phyloP scores from a whole-genome alignment of 2,329 filamentous ascomycete species.

The Nectriaceae sp. region DNA sequence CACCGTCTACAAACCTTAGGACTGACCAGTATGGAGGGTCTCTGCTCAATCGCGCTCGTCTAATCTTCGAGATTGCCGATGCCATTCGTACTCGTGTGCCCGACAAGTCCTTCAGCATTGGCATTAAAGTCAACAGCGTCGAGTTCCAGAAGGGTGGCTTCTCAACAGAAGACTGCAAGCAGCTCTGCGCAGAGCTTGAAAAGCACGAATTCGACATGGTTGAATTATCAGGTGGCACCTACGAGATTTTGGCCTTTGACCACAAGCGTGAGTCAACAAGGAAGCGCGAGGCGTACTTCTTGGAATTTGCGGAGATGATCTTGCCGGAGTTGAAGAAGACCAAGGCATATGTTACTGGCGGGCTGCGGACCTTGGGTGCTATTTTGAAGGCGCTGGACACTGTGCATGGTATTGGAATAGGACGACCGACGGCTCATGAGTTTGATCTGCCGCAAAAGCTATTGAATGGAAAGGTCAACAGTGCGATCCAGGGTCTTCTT shows the following conservation, averaged over 20 bases:
- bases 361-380: conserved; percentile 53
- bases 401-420: conserved; percentile 63
- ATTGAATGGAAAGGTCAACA: conserved; percentile 21
- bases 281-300: conserved; percentile 60
- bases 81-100: conserved; percentile 34
- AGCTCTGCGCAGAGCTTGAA: conserved; percentile 50
- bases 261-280: conserved; percentile 56
- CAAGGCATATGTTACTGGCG: conserved; percentile 60
- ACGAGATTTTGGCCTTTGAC: conserved; percentile 53
- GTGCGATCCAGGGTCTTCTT: conserved; percentile 48
- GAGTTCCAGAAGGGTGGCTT: conserved; percentile 58
- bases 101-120: conserved; percentile 41
- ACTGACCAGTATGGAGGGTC: conserved; percentile 53
- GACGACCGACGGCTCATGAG: conserved; percentile 32
- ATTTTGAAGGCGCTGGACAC: conserved; percentile 60
- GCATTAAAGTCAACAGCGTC: conserved; percentile 60
- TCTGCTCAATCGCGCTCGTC: conserved; percentile 44
- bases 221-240: conserved; percentile 62
- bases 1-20: conserved; percentile 49
- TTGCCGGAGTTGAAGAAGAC: conserved; percentile 48
- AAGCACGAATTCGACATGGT: conserved; percentile 56
- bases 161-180: conserved; percentile 50
- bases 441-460: conserved; percentile 24
- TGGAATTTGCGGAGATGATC: conserved; percentile 60
- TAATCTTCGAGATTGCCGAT: conserved; percentile 47